Evolutionary conservation across 192 early-diverging fungal species (phyloP), one percentile per base, ranked within the genome.

Genomic region (Linnemannia elongata): DNA sequence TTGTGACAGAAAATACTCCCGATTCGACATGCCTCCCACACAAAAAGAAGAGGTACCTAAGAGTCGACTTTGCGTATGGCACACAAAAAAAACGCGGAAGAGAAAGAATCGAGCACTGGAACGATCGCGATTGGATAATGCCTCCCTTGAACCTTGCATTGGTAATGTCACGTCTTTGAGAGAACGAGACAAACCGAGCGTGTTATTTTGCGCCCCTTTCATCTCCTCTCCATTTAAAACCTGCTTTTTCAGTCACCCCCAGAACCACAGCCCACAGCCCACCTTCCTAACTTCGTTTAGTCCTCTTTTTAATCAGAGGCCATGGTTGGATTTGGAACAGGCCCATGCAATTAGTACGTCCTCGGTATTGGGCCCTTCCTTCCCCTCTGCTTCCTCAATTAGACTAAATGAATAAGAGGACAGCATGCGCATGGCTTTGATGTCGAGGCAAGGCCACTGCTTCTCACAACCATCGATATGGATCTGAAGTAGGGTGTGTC

Each of bases 301-400:
- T 9, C 27, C 17, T 10, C 15, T 30, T 57, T 57, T 57, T 24
- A 24, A 45, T 45, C 44, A 12, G 13, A 57, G 55, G 24, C 30
- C n/a, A 17, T 66, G 60, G 60, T 66, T 66, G 60, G 12, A 30
- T 66, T 66, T 66, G 60, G 60, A 66, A 66, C 13, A 66, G 60
- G 60, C 60, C 60, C 60, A 30, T 66, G 60, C 60, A 66, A 66
- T 12, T 66, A 9, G 13, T 15, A 33, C 30, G 60, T 30, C 30
- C 60, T 66, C 60, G 30, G 60, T 33, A 66, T 27, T 66, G 10
- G 1, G 30, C 27, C 60, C 12, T 66, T 33, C 10, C n/a, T 8
- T 30, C 12, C 10, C 10, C 9, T 66, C 9, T 33, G 4, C 27
- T 0, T 4, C 12, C 2, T 66, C 12, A 18, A 52, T 20, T 52